Conservation (phyloP, 2,329 filamentous ascomycete species). For the Thielaviopsis euricoi region DNA sequence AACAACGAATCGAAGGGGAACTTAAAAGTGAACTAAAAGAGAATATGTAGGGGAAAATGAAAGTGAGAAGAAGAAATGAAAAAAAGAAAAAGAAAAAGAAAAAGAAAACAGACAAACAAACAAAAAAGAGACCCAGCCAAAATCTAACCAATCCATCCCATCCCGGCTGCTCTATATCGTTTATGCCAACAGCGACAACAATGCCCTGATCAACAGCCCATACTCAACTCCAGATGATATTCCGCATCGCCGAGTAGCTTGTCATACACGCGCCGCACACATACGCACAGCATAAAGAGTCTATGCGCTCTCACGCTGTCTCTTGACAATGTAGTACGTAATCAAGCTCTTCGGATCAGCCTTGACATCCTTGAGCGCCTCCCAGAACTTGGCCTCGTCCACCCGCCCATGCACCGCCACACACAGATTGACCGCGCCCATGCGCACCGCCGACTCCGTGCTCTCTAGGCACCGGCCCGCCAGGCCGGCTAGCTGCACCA, state of each 20-base stretch:
- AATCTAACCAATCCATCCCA: too few relatives aligned
- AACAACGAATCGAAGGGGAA: not conserved
- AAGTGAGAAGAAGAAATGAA: not conserved
- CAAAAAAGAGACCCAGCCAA: not conserved
- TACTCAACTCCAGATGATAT: too few relatives aligned
- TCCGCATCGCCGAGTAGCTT: not conserved
- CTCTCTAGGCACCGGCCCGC: constrained; percentile 43
- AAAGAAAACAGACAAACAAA: not conserved
- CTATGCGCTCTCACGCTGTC: constrained; percentile 34
- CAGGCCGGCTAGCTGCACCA: constrained; percentile 33
- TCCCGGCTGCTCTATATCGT: too few relatives aligned
- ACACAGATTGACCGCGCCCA: constrained; percentile 68
- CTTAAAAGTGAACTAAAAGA: too few relatives aligned
- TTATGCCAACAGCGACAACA: too few relatives aligned
- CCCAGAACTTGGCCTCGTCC: constrained; percentile 50
- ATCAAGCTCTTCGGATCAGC: constrained; percentile 63
- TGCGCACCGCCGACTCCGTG: constrained; percentile 44
- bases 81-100: not conserved
- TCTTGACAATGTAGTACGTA: constrained; percentile 66
- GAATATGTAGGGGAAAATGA: not conserved
- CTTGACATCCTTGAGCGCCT: constrained; percentile 42
- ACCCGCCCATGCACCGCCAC: constrained; percentile 50
- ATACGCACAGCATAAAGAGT: not conserved
- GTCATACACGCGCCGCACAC: too few relatives aligned
- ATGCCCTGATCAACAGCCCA: too few relatives aligned